A percentile compares a stretch with the other conserved stretches of the same genome.
These are phyloP conservation scores for Chaetothyriales sp. DNA, from an alignment of 2,329 filamentous ascomycete genomes.

Conservation along the genomic window DNA sequence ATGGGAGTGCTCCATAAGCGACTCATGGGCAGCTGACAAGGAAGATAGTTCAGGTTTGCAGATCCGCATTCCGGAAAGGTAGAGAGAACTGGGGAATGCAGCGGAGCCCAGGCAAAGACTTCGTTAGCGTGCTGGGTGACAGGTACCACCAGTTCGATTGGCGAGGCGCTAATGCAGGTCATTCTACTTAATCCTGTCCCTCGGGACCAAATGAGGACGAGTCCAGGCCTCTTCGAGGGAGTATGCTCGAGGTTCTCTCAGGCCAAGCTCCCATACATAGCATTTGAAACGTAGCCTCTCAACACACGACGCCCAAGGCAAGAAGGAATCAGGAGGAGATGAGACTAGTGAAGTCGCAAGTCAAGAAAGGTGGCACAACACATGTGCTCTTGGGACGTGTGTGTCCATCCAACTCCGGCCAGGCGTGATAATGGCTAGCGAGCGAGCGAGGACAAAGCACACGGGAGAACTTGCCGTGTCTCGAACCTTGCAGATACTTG, in stretches of 20 bases:
- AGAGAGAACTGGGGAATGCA: neutral
- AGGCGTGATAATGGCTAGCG: neutral
- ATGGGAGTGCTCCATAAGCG: neutral
- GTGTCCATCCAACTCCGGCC: neutral
- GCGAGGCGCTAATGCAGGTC: neutral
- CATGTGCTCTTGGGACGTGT: neutral
- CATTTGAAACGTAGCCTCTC: no score
- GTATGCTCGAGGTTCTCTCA: neutral
- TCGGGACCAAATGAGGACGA: neutral
- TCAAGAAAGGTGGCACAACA: no score
- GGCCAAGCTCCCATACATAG: neutral
- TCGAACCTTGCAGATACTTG: neutral
- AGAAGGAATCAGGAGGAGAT: no score
- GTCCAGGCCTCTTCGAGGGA: neutral
- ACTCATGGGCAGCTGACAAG: neutral
- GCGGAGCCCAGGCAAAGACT: neutral
- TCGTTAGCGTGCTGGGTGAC: neutral
- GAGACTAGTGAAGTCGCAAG: no score
- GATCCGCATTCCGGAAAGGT: neutral
- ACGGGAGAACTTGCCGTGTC: neutral
- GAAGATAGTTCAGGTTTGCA: neutral
- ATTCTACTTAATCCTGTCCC: neutral
- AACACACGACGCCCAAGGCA: no score
- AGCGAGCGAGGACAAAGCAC: neutral
- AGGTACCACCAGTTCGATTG: no score